Percentiles rank a stretch among this genome's conserved stretches.
These are phyloP conservation scores for Prunella vulgaris DNA, from an alignment of 257 asterid genomes.

Conservation along the genomic window DNA sequence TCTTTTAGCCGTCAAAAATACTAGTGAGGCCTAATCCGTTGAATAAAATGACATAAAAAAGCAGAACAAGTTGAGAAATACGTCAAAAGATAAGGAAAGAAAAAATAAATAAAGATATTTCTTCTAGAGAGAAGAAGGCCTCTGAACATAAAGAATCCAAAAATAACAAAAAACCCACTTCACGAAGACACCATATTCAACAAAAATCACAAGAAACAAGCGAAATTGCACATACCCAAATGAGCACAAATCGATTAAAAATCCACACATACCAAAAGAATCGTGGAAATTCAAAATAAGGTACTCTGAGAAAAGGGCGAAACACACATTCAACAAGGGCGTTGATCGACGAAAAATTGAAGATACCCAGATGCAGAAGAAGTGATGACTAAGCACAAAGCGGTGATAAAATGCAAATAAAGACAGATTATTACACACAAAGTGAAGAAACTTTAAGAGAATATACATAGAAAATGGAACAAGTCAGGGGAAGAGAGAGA, in stretches of 20 bases:
- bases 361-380: slow-evolving; percentile 36
- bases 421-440: slow-evolving; percentile 12
- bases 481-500: slow-evolving; percentile 36
- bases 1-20: slow-evolving; percentile 14
- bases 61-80: slow-evolving; percentile 1
- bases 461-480: slow-evolving; percentile 35
- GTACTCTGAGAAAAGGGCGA: not conserved
- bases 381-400: slow-evolving; percentile 29
- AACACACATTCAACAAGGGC: not conserved
- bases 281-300: slow-evolving; percentile 24
- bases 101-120: no score
- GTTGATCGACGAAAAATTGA: slow-evolving; percentile 9
- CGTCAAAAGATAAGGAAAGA: slow-evolving; percentile 17
- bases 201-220: slow-evolving; percentile 11
- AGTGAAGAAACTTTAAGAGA: slow-evolving; percentile 34
- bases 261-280: slow-evolving; percentile 19
- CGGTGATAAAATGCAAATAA: slow-evolving; percentile 19
- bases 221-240: slow-evolving; percentile 31
- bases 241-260: slow-evolving; percentile 29
- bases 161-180: slow-evolving; percentile 21
- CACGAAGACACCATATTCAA: slow-evolving; percentile 10
- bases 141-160: not conserved
- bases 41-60: slow-evolving; percentile 16
- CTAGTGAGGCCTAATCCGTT: slow-evolving; percentile 9
- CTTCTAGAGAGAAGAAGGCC: slow-evolving; percentile 11